Base-by-base conservation (phyloP, 352 stramenopile species). In the Thalassiosira mediterranea region DNA sequence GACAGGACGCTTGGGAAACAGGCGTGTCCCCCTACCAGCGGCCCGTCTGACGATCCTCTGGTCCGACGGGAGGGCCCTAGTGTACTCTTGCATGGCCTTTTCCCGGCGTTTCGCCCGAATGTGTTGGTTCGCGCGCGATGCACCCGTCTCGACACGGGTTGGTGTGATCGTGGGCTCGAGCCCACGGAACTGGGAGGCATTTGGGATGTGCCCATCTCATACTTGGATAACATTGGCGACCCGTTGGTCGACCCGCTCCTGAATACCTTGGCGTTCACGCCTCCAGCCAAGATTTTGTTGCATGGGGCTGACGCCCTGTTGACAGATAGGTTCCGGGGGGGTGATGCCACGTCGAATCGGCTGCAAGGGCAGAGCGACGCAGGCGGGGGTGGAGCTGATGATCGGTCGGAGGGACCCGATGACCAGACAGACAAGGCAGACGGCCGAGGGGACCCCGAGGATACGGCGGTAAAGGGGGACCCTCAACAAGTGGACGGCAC, bases 161-260 rank as follows among this genome's bases (percentile, higher is more conserved):
- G 34, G 34, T 7, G 34, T 7, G 7, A 13, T 42, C 34, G 34
- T 13, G 7, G 34, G 7, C 34, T 42, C 7, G 13, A 7, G 34
- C 1, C 1, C 0, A 11, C 32, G 3, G 51, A 59, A 17, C 17
- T 59, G 1, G 51, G 26, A 10, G 51, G 26, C 2, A 5, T 59
- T 1, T 59, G 51, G 51, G 51, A 59, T 46, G 51, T 59, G 1
- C 51, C 51, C 2, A 59, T 59, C 10, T 11, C 32, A n/a, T 29
- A 32, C 19, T 59, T 40, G 17, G 51, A 59, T 37, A n/a, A n/a
- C n/a, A n/a, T 3, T 4, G 1, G 11, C 37, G 1, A 23, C 5
- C 4, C 26, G 21, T 2, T 0, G 2, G n/a, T 40, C 51, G 3
- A 2, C 3, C 1, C 4, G 17, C 11, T 40, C 15, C 3, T 34